Percentiles rank a stretch among this genome's conserved stretches.
phyloP scores from a whole-genome alignment of 1,139 yeast genomes.

The Hemisphaericaspora xylofermentans region DNA sequence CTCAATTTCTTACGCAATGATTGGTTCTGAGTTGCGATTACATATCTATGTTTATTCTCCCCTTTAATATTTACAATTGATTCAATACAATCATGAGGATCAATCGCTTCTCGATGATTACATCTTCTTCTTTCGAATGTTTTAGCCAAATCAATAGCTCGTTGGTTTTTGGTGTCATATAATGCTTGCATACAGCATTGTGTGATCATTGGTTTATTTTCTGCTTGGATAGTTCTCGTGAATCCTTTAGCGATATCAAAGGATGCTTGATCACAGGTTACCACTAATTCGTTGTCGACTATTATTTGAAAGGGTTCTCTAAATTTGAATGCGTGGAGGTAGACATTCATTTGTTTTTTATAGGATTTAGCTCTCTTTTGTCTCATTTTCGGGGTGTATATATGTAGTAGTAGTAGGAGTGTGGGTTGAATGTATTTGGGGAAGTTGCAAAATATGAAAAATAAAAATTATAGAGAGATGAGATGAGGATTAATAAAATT shows the following conservation, averaged over 20 bases:
- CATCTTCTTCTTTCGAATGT: conserved; percentile 72
- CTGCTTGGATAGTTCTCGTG: conserved; percentile 77
- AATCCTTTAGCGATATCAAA: conserved; percentile 79
- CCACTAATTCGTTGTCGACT: conserved; percentile 76
- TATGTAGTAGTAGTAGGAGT: background rate
- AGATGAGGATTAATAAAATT: too few species aligned
- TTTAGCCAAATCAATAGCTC: conserved; percentile 78
- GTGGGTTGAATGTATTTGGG: background rate
- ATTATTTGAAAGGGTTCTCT: conserved; percentile 90
- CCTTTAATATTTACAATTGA: conserved; percentile 71
- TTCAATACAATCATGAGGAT: conserved; percentile 74
- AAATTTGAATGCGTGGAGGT: conserved; percentile 83
- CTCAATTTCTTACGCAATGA: conserved; percentile 68
- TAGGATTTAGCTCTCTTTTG: conserved; percentile 94
- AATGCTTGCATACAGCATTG: conserved; percentile 92
- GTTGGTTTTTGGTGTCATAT: conserved; percentile 67
- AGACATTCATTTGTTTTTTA: conserved; percentile 86
- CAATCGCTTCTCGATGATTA: conserved; percentile 52
- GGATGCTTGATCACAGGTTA: conserved; percentile 62
- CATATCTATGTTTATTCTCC: conserved; percentile 82
- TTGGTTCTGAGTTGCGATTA: conserved; percentile 81
- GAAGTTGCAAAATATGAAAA: too few species aligned
- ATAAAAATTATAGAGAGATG: too few species aligned
- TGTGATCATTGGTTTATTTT: conserved; percentile 90
- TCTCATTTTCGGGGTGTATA: conserved; percentile 64